Evolutionary conservation across 1,139 yeast genomes (phyloP).

Genomic region (Yamadazyma sp.): DNA sequence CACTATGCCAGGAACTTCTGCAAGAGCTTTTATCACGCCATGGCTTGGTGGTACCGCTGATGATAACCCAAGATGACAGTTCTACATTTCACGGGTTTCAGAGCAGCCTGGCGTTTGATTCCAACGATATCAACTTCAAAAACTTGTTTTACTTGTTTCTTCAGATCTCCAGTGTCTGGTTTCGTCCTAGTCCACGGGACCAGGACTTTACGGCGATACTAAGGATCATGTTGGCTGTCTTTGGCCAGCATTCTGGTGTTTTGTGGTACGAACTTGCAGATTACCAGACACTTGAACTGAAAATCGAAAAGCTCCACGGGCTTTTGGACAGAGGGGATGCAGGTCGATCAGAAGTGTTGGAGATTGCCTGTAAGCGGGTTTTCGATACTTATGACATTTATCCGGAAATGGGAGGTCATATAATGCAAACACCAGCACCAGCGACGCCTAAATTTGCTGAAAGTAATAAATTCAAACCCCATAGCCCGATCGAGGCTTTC

Average conservation of each 20-base stretch:
- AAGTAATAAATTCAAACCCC: no score
- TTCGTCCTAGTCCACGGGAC: constrained; percentile 10
- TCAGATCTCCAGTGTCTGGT: constrained; percentile 9
- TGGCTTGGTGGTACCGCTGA: neutral
- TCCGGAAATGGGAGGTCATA: constrained; percentile 5
- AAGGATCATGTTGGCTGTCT: constrained; percentile 10
- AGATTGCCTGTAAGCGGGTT: neutral
- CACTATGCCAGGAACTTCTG: neutral
- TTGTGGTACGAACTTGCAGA: constrained; percentile 14
- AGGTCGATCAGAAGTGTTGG: neutral
- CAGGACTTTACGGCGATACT: constrained; percentile 11
- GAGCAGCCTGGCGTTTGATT: constrained; percentile 11
- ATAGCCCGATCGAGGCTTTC: no score
- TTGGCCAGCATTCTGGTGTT: constrained; percentile 5
- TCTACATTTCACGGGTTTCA: constrained; percentile 12
- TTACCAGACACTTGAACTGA: constrained; percentile 8
- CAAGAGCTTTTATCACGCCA: neutral
- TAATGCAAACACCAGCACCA: no score
- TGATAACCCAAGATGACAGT: neutral
- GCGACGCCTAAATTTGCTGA: no score
- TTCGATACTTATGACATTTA: constrained; percentile 4
- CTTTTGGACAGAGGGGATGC: constrained; percentile 4
- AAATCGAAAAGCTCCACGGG: constrained; percentile 6
- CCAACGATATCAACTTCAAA: constrained; percentile 12
- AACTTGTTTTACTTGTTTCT: constrained; percentile 15